A percentile compares a stretch with the other conserved stretches of the same genome.
Conservation (phyloP, 805 yeast species). For the Tetrapisispora namnaoensis region DNA sequence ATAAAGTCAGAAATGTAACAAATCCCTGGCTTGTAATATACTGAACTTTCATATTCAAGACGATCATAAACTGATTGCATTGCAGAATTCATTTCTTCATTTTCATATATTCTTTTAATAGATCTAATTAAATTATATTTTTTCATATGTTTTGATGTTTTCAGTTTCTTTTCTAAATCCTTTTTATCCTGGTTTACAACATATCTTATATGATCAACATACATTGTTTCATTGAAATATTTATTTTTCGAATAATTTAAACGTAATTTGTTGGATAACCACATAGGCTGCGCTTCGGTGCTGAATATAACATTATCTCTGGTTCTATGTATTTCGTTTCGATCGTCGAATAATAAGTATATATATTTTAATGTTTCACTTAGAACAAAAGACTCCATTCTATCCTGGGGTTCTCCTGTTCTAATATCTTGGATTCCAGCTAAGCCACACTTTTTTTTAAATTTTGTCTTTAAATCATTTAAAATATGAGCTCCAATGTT, state of each 20-base stretch:
- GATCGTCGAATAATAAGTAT: conserved; percentile 66
- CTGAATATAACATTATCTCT: conserved; percentile 45
- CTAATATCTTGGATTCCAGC: conserved; percentile 64
- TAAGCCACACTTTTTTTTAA: conserved; percentile 65
- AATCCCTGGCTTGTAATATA: background rate
- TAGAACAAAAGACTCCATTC: conserved; percentile 88
- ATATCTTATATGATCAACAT: conserved; percentile 9
- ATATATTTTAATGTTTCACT: conserved; percentile 83
- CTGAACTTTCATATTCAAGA: background rate
- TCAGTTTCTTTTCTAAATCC: background rate
- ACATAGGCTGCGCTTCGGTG: conserved; percentile 88
- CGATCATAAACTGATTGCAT: background rate
- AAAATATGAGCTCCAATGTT: conserved; percentile 63
- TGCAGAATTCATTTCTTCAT: background rate
- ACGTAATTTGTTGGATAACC: conserved; percentile 42
- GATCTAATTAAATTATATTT: background rate
- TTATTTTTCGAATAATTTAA: conserved; percentile 18
- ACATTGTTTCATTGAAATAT: conserved; percentile 14
- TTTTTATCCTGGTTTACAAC: conserved; percentile 5
- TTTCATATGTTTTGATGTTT: background rate
- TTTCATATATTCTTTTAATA: background rate
- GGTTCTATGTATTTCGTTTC: conserved; percentile 42
- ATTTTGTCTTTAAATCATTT: conserved; percentile 42
- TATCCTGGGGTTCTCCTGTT: conserved; percentile 52
- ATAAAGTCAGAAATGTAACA: conserved; percentile 9